Evolutionary conservation across 306 rosid species (phyloP).

Genomic region (Pyrus communis): DNA sequence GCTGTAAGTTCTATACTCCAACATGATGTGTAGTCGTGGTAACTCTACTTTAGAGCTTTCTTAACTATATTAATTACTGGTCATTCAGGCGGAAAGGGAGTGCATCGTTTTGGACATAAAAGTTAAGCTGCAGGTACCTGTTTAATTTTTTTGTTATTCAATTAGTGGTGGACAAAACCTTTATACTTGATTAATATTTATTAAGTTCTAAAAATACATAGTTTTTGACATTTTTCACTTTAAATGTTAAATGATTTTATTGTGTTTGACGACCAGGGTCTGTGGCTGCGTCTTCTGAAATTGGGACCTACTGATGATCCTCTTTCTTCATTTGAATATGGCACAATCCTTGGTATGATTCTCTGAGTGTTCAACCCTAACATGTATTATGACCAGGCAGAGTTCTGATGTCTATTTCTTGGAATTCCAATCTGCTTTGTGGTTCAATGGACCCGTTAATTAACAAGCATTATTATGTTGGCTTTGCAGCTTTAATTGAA

Average conservation of each 20-base stretch:
- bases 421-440: slow-evolving; percentile 17
- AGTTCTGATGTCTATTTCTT: slow-evolving; percentile 12
- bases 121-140: slow-evolving; percentile 90
- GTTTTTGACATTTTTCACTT: neutral
- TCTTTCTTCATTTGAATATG: slow-evolving; percentile 97
- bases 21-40: slow-evolving; percentile 4
- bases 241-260: neutral
- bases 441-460: slow-evolving; percentile 7
- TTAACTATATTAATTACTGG: slow-evolving; percentile 11
- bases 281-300: slow-evolving; percentile 95
- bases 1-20: slow-evolving; percentile 56
- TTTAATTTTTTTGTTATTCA: neutral
- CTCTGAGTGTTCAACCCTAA: slow-evolving; percentile 15
- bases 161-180: neutral
- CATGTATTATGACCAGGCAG: slow-evolving; percentile 1
- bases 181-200: neutral
- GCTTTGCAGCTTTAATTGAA: slow-evolving; percentile 88
- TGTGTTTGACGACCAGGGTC: slow-evolving; percentile 54
- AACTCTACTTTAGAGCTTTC: slow-evolving; percentile 11
- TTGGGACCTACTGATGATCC: slow-evolving; percentile 96
- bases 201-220: neutral
- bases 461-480: slow-evolving; percentile 21
- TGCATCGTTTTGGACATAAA: slow-evolving; percentile 95
- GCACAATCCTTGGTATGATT: slow-evolving; percentile 85
- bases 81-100: slow-evolving; percentile 90